Conservation (phyloP, 768 basidiomycete genomes). For the Xerocomus potaroensis region DNA sequence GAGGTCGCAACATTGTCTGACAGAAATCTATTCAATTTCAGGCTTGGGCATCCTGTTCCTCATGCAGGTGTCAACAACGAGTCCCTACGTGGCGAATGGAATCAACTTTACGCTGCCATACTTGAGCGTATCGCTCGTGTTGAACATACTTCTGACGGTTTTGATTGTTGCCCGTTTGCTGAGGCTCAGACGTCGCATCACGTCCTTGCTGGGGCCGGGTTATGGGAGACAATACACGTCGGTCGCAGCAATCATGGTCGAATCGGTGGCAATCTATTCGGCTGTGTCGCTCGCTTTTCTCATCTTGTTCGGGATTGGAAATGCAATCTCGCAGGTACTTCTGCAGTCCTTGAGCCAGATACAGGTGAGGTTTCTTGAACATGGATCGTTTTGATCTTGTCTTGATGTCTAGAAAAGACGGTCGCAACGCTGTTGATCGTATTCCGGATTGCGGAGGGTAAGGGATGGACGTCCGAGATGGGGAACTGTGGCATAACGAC, state of each 20-base stretch:
- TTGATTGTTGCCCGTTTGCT: constrained; percentile 29
- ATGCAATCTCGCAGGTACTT: constrained; percentile 26
- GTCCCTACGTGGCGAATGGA: constrained; percentile 5
- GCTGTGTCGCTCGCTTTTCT: constrained; percentile 28
- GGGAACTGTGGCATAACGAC: neutral
- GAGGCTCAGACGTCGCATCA: constrained; percentile 10
- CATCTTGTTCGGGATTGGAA: constrained; percentile 20
- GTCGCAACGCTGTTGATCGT: neutral
- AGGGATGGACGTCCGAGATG: neutral
- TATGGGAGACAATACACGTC: constrained; percentile 28
- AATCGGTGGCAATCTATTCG: constrained; percentile 32
- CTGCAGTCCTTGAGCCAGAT: constrained; percentile 26
- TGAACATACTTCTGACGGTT: constrained; percentile 33
- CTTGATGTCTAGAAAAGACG: neutral
- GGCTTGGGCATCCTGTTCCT: constrained; percentile 8
- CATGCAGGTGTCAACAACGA: constrained; percentile 11
- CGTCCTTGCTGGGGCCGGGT: constrained; percentile 18
- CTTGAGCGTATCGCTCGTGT: constrained; percentile 23
- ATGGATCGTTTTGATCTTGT: too few species aligned
- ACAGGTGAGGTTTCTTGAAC: constrained; percentile 19
- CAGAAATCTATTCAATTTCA: neutral
- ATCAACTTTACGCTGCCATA: constrained; percentile 23
- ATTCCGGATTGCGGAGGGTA: neutral
- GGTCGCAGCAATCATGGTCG: constrained; percentile 33
- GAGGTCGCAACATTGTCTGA: neutral